A percentile compares a stretch with the other conserved stretches of the same genome.
Evolutionary conservation across 2,329 filamentous ascomycete species (phyloP).

Genomic region (Sclerotinia borealis): DNA sequence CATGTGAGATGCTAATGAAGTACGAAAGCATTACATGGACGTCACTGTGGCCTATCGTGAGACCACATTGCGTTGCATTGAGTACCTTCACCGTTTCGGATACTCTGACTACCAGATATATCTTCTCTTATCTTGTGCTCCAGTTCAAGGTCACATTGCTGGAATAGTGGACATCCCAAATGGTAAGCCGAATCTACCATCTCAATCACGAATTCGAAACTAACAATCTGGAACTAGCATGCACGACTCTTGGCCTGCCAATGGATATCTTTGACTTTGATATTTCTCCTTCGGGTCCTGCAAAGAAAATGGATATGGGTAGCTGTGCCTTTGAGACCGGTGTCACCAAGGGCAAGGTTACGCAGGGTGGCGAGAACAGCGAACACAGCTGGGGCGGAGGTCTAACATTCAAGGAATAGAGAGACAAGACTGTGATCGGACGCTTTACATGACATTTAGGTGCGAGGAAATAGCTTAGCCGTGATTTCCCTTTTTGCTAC

Average conservation of each 20-base stretch:
- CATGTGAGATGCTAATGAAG: neutral
- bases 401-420: conserved; percentile 41
- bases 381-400: conserved; percentile 46
- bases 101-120: conserved; percentile 75
- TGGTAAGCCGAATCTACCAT: conserved; percentile 16
- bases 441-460: no score
- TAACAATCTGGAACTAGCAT: conserved; percentile 42
- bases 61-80: conserved; percentile 56
- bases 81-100: conserved; percentile 72
- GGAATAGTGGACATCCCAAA: conserved; percentile 90
- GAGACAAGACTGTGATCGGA: neutral
- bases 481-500: neutral
- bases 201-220: neutral
- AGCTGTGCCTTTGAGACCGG: conserved; percentile 59
- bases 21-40: conserved; percentile 25
- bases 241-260: conserved; percentile 79
- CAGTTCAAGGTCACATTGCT: conserved; percentile 80
- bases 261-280: conserved; percentile 97
- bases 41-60: conserved; percentile 25
- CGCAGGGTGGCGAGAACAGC: conserved; percentile 41
- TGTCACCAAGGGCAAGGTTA: conserved; percentile 39
- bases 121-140: conserved; percentile 76
- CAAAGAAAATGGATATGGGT: conserved; percentile 61
- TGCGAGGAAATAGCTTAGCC: neutral
- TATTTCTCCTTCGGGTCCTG: conserved; percentile 59